Conservation (phyloP, 441 rosid species). For the Pelargonium fulgidum region DNA sequence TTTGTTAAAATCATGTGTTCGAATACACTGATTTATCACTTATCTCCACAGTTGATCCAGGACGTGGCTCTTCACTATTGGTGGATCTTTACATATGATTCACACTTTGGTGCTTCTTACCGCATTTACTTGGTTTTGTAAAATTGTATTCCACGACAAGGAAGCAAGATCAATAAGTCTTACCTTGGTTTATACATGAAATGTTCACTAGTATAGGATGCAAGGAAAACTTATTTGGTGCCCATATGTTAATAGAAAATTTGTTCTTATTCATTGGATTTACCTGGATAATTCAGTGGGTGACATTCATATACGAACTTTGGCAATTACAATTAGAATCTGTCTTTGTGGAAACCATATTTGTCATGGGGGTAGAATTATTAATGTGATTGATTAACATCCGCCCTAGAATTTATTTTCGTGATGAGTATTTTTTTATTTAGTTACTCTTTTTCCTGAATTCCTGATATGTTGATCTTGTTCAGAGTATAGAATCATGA, state of each 20-base stretch:
- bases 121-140: neutral
- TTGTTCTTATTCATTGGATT: neutral
- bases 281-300: neutral
- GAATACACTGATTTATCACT: too few relatives aligned
- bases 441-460: neutral
- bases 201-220: neutral
- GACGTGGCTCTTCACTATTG: too few relatives aligned
- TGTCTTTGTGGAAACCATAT: constrained; percentile 3
- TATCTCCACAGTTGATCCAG: too few relatives aligned
- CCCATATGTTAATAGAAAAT: neutral
- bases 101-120: too few relatives aligned
- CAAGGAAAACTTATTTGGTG: neutral
- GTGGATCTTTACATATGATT: too few relatives aligned
- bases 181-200: too few relatives aligned
- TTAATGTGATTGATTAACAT: neutral
- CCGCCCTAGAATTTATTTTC: neutral
- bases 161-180: too few relatives aligned
- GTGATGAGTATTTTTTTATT: neutral
- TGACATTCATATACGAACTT: neutral
- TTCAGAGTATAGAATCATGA: neutral
- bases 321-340: neutral
- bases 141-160: neutral
- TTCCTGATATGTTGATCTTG: constrained; percentile 5
- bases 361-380: neutral
- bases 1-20: too few relatives aligned